Base-by-base conservation (phyloP, 192 early-diverging fungal genomes). In the Phycomyces nitens region DNA sequence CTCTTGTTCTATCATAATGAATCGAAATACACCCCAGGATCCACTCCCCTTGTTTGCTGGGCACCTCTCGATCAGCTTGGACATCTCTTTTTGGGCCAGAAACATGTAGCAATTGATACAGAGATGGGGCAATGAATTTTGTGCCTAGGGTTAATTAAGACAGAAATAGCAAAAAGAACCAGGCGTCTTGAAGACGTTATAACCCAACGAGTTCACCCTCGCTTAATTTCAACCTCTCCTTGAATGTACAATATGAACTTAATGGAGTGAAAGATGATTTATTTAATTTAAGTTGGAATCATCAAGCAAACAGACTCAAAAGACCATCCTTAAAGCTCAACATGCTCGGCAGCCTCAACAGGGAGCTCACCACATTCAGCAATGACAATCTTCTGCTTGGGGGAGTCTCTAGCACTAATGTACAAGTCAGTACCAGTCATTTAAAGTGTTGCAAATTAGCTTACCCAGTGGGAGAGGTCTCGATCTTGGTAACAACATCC, bases 401-500 rank as follows among this genome's bases (percentile, higher is more conserved):
- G 91, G 61, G 73, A 87, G 62, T 88, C 86, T 27, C 77, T 66
- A 21, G 39, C 27, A 27, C 66, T 69, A 34, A 34, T 5, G 53
- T 56, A 21, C 24, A 11, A 58, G 11, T 12, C 2, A 60, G 0
- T 34, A 34, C 29, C 29, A 34, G 29, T 34, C 29, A 34, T 2
- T 34, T 34, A 34, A n/a, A 23, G 22, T 22, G 2, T 5, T 14
- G 53, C 53, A 20, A 42, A 42, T 5, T 23, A 39, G 56, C 60
- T 56, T 72, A 75, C 58, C 68, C 77, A 14, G 89, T 93, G 16
- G 80, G 72, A 8, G 80, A 80, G 34, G 68, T 65, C 77, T 96
- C 94, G 61, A 97, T 86, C 62, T 80, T 82, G 24, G 65, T 73
- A 58, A 97, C 90, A 60, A 97, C 75, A 21, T 86, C 78, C 75